These are phyloP conservation scores for Chaetomium cochliodes DNA, from an alignment of 495 filamentous ascomycete species.

Conservation along the genomic window DNA sequence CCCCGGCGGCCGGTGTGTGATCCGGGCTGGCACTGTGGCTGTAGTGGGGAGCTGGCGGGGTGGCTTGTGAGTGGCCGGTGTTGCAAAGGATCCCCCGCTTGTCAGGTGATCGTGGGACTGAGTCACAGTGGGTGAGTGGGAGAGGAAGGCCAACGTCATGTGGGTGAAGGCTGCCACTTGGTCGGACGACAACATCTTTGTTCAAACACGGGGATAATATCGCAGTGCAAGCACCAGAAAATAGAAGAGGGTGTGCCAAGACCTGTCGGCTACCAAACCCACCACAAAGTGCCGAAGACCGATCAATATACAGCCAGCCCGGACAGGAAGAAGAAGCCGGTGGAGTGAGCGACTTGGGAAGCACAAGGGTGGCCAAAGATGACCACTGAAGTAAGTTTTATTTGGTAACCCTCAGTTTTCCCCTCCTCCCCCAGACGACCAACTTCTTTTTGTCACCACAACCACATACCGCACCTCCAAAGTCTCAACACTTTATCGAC, in stretches of 20 bases:
- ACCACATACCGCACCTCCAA: constrained; percentile 29
- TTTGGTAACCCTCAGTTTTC: constrained; percentile 18
- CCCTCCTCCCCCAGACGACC: not conserved
- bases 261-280: not conserved
- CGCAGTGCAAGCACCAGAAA: constrained; percentile 3
- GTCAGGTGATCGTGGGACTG: constrained; percentile 36
- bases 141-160: constrained; percentile 35
- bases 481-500: not conserved
- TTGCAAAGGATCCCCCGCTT: constrained; percentile 23
- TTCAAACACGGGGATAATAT: constrained; percentile 12
- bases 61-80: not conserved
- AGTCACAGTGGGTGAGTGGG: constrained; percentile 37
- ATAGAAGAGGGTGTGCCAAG: not conserved
- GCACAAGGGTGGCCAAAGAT: constrained; percentile 29
- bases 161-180: constrained; percentile 16
- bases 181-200: constrained; percentile 14
- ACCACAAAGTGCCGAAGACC: not conserved
- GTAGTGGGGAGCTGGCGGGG: constrained; percentile 17
- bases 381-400: constrained; percentile 39
- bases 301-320: not conserved
- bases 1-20: constrained; percentile 14
- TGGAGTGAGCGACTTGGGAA: constrained; percentile 21
- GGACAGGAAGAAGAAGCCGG: constrained; percentile 17
- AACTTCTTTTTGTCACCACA: constrained; percentile 14
- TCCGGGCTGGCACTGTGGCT: constrained; percentile 14